Conservation (phyloP, 306 rosid genomes). For the Dalbergia oliveri region DNA sequence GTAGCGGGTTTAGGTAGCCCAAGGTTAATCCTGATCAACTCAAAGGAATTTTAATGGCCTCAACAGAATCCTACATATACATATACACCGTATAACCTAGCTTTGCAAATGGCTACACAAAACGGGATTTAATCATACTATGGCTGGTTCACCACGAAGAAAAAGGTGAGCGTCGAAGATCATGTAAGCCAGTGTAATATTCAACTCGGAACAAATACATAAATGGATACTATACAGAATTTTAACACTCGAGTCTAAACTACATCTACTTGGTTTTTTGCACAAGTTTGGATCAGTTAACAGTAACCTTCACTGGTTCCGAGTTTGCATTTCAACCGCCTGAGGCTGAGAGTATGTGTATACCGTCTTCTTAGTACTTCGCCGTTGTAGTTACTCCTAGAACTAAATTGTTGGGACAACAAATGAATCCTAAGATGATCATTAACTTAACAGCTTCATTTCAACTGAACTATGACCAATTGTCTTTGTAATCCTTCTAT, state of each 20-base stretch:
- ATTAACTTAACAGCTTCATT: slow-evolving; percentile 51
- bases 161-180: neutral
- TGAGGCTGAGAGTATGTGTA: slow-evolving; percentile 67
- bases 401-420: slow-evolving; percentile 47
- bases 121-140: neutral
- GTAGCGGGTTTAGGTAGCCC: neutral
- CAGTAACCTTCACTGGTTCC: slow-evolving; percentile 27
- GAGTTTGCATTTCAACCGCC: slow-evolving; percentile 66
- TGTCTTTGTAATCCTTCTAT: slow-evolving; percentile 61
- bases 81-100: too few species aligned
- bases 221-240: slow-evolving; percentile 1
- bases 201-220: neutral
- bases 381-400: slow-evolving; percentile 66
- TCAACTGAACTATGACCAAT: slow-evolving; percentile 75
- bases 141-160: neutral
- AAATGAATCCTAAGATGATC: slow-evolving; percentile 24
- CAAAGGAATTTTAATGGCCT: too few species aligned
- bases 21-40: neutral
- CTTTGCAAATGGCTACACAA: neutral
- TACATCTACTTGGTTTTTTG: neutral
- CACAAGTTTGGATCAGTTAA: slow-evolving; percentile 13
- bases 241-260: slow-evolving; percentile 6
- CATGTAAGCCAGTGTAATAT: neutral
- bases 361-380: slow-evolving; percentile 43
- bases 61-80: too few species aligned